Conservation (phyloP, 2,329 filamentous ascomycete genomes). For the Mycogone perniciosa region DNA sequence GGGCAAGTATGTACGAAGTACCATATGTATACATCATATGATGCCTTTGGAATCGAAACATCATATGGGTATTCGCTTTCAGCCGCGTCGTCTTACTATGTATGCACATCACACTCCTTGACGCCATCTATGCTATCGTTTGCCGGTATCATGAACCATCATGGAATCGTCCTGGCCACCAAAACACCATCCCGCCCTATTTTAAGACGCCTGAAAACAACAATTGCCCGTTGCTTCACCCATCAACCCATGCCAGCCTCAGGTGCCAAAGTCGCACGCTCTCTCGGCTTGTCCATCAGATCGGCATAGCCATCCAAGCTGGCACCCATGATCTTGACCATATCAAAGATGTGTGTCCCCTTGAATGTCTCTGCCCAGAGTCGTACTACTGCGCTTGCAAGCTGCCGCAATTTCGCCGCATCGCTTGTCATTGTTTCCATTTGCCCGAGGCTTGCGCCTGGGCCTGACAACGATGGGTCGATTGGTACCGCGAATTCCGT, state of each 20-base stretch:
- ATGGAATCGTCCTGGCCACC: no score
- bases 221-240: background rate
- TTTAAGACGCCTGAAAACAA: background rate
- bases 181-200: background rate
- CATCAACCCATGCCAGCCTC: constrained; percentile 16
- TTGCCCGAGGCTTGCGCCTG: constrained; percentile 29
- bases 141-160: no score
- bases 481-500: constrained; percentile 57
- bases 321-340: constrained; percentile 51
- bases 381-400: constrained; percentile 52
- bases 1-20: no score
- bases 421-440: constrained; percentile 43
- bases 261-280: constrained; percentile 36
- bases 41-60: no score
- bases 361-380: constrained; percentile 59
- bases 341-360: constrained; percentile 54
- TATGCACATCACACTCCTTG: no score
- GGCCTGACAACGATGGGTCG: constrained; percentile 46
- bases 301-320: constrained; percentile 53
- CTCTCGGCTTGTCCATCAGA: constrained; percentile 48
- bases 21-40: no score
- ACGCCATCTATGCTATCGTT: no score
- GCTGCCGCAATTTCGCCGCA: constrained; percentile 45
- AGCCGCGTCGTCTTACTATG: no score
- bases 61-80: no score